Evolutionary conservation across 78 protist genomes (phyloP), one percentile per base, ranked within the genome.

Genomic region (Speleostelium caveatum): DNA sequence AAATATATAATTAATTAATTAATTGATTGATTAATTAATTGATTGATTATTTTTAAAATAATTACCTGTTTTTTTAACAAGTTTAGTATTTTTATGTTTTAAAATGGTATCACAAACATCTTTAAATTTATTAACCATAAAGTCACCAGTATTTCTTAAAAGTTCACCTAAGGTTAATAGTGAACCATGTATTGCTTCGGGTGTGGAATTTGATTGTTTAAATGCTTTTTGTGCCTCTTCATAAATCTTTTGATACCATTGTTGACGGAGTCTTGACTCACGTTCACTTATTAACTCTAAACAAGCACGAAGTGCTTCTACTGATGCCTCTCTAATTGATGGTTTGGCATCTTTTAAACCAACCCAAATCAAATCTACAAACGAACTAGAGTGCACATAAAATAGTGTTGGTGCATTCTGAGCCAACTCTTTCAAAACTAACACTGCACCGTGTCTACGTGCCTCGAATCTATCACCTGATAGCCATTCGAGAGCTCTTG

Each of bases 391-490:
- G 55, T 90, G 75, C 3, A 71, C 86, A 42, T 87, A 80, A 58
- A 93, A 93, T 19, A 89, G 93, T n/a, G 89, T 89, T 38, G 90
- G 94, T 51, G 93, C 87, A 39, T 85, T 88, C 17, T 73, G 86
- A 10, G 94, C 96, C 38, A 93, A 67, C 35, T 90, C 94, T 42
- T 66, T 87, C 24, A 71, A 32, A 1, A 92, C 83, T 59, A 90
- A 59, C 26, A 89, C 79, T 1, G 94, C 76, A n/a, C 76, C 73
- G 10, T 75, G 85, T 41, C 88, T 36, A 28, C 89, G 42, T 0
- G 65, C 66, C 35, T 87, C 78, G 3, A 45, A n/a, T 21, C 89
- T 51, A 16, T 80, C 89, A 30, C 89, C 89, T 38, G 49, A 19
- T 24, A 87, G 35, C 93, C 93, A 87, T 38, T 87, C 93, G 17